Evolutionary conservation across 1,284 basidiomycete genomes (phyloP).

Genomic region (Heliocybe sulcata): DNA sequence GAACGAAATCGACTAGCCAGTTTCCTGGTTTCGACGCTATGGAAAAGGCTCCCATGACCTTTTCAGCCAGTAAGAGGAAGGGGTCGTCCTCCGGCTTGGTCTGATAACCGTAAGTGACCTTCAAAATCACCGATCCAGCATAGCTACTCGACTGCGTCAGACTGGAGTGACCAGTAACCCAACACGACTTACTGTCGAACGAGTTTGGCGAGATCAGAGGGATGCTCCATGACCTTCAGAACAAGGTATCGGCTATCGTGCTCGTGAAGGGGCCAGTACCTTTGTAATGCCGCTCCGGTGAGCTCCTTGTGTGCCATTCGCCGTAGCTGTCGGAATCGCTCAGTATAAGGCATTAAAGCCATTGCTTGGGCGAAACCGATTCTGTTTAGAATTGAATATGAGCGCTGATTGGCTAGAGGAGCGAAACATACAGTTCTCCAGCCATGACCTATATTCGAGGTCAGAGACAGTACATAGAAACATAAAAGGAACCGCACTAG

Average conservation of each 20-base stretch:
- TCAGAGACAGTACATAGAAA: not conserved
- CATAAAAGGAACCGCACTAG: not conserved
- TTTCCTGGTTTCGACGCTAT: not conserved
- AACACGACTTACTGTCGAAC: not conserved
- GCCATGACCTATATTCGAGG: not conserved
- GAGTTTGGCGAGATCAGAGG: not conserved
- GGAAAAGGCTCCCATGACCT: not conserved
- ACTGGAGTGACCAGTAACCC: not conserved
- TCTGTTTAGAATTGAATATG: not conserved
- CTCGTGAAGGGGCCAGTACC: not conserved
- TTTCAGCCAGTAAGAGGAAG: not conserved
- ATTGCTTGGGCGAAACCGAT: not conserved
- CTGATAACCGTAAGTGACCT: conserved; percentile 1
- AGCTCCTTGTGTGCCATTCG: not conserved
- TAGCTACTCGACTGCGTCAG: not conserved
- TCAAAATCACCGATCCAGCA: not conserved
- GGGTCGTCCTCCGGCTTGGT: not conserved
- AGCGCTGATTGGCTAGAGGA: not conserved
- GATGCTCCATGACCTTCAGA: not conserved
- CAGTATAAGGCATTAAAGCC: not conserved
- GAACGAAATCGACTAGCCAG: not conserved
- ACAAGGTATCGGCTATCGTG: not conserved
- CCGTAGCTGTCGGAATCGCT: not conserved
- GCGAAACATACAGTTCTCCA: not conserved
- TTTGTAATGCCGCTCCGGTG: not conserved